Evolutionary conservation across 2,329 filamentous ascomycete species (phyloP), one percentile per base, ranked within the genome.

Genomic region (Cytospora chrysosperma): DNA sequence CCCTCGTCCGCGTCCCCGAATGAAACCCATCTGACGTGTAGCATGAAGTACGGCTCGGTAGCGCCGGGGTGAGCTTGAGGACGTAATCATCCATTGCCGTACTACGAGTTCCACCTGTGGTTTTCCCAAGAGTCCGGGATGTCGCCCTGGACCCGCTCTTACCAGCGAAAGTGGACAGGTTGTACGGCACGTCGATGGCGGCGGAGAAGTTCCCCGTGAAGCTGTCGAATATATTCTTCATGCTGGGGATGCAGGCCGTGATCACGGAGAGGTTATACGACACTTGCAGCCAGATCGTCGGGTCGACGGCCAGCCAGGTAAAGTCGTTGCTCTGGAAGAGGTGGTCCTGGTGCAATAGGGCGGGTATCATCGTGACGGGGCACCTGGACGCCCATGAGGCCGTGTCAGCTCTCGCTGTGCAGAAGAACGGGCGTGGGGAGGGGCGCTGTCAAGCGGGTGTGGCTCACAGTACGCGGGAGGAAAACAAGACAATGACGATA

Each of bases 201-300:
- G 53, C 53, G 28, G 28, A 27, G 24, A 43, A 62, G 37, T 34
- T 30, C 30, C 66, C 57, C 10, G 51, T 27, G 34, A 68, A 49
- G 28, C 60, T 66, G 51, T 68, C 63, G 40, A 68, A 55, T 26
- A 68, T 51, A 37, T 62, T 51, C 62, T 68, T 68, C n/a, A 67
- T 61, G 56, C 66, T 67, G 12, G 67, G 66, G 12, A 66, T 67
- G 53, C 64, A 67, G n/a, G 67, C 67, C 9, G 66, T 68, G 34
- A 68, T 54, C 3, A 68, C 56, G 19, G 67, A 68, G 5, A 68
- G 62, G 37, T 60, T 54, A 32, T 59, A 58, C 15, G 57, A 61
- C 19, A 63, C 37, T 37, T 67, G 64, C 10, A 34, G 51, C 66
- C 67, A 68, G 6, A 55, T 54, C 4, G 52, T 64, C 9, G 57